Evolutionary conservation across 331 rosid genomes (phyloP).

Genomic region (Dryas integrifolia): DNA sequence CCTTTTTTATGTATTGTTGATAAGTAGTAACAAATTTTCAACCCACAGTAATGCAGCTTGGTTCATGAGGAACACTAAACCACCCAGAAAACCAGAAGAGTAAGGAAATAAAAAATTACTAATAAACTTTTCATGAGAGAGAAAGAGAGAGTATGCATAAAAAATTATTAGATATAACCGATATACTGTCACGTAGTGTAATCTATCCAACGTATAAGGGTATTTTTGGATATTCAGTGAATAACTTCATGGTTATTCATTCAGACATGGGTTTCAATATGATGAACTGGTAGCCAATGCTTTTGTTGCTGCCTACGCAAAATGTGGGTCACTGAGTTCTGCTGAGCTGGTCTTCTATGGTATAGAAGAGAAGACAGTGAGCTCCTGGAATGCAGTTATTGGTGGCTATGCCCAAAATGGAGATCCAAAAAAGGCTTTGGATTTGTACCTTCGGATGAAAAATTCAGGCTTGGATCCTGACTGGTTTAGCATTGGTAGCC

Average conservation of each 20-base stretch:
- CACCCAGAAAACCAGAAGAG: too few relatives aligned
- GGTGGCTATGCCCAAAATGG: slow-evolving; percentile 75
- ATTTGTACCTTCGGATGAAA: slow-evolving; percentile 57
- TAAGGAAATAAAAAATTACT: too few relatives aligned
- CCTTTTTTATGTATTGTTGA: too few relatives aligned
- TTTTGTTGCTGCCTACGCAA: slow-evolving; percentile 66
- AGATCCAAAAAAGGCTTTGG: slow-evolving; percentile 61
- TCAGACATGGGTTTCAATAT: slow-evolving; percentile 48
- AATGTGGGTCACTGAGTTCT: slow-evolving; percentile 50
- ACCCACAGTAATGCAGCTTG: too few relatives aligned
- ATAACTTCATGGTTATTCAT: slow-evolving; percentile 59
- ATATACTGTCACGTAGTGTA: too few relatives aligned
- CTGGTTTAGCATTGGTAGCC: slow-evolving; percentile 54
- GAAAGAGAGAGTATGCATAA: too few relatives aligned
- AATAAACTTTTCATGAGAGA: too few relatives aligned
- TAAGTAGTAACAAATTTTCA: too few relatives aligned
- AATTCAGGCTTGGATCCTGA: slow-evolving; percentile 58
- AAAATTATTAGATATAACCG: too few relatives aligned
- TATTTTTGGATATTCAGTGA: too few relatives aligned
- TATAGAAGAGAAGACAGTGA: slow-evolving; percentile 51
- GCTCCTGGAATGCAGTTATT: slow-evolving; percentile 84
- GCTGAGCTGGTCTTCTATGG: slow-evolving; percentile 62
- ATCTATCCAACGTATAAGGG: too few relatives aligned
- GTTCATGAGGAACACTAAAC: too few relatives aligned
- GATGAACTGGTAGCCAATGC: slow-evolving; percentile 70